Evolutionary conservation across 208 protist species (phyloP).

Genomic region (Giardia muris): DNA sequence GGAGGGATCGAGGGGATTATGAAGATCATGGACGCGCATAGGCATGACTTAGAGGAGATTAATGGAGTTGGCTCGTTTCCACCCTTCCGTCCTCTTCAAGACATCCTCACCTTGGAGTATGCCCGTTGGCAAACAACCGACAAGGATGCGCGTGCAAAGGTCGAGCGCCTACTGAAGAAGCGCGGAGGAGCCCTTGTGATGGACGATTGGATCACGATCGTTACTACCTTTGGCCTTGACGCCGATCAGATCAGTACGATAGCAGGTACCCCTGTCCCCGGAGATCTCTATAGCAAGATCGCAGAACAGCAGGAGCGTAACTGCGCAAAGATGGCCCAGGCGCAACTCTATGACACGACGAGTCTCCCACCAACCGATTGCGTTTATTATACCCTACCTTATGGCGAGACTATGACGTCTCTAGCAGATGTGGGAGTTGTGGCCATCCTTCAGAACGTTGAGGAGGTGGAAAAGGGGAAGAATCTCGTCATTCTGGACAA

Average conservation of each 20-base stretch:
- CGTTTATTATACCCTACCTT: conserved; percentile 15
- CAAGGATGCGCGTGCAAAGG: not conserved
- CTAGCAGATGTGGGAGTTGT: conserved; percentile 14
- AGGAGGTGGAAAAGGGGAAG: not conserved
- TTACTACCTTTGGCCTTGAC: conserved; percentile 29
- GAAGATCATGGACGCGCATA: conserved; percentile 32
- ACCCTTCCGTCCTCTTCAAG: conserved; percentile 5
- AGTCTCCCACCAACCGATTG: conserved; percentile 8
- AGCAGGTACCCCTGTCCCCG: conserved; percentile 12
- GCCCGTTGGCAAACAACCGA: conserved; percentile 32
- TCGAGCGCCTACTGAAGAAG: conserved; percentile 33
- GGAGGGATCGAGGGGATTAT: conserved; percentile 37
- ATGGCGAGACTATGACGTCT: not conserved
- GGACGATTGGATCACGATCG: conserved; percentile 37
- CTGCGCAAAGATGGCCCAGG: not conserved
- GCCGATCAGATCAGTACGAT: conserved; percentile 33
- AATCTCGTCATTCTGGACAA: conserved; percentile 37
- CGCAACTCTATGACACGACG: conserved; percentile 29
- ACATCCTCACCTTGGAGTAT: conserved; percentile 34
- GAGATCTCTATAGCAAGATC: conserved; percentile 35
- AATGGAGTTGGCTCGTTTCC: conserved; percentile 33
- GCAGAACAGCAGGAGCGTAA: conserved; percentile 37
- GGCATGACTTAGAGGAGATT: conserved; percentile 20
- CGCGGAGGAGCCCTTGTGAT: not conserved
- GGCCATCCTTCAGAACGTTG: conserved; percentile 11